Conservation (phyloP, 2,329 filamentous ascomycete genomes). For the Aureobasidium leucospermi region DNA sequence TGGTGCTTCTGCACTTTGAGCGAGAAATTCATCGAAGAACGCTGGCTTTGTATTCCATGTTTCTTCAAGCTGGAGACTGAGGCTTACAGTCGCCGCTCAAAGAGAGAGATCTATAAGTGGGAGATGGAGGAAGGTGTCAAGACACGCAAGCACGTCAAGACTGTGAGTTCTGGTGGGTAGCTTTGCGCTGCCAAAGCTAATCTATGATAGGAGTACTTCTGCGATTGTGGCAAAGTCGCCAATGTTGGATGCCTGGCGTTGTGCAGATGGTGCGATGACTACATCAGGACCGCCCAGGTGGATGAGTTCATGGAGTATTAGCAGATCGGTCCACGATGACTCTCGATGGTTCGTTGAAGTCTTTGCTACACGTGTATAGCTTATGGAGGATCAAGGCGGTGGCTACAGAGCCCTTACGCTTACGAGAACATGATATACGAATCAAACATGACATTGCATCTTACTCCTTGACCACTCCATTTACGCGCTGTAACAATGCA, state of each 20-base stretch:
- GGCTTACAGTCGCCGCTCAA: constrained; percentile 30
- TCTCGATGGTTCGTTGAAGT: background rate
- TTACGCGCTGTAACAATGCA: too few relatives aligned
- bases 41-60: constrained; percentile 11
- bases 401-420: too few relatives aligned
- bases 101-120: background rate
- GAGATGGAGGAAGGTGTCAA: background rate
- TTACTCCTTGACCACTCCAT: too few relatives aligned
- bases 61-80: background rate
- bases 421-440: too few relatives aligned
- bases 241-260: background rate
- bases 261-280: background rate
- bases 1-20: background rate
- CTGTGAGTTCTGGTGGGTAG: background rate
- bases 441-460: too few relatives aligned
- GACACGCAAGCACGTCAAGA: background rate
- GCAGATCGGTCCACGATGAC: constrained; percentile 15
- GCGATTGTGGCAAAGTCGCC: constrained; percentile 3
- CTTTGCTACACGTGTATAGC: background rate
- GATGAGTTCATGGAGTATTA: constrained; percentile 26
- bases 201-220: background rate
- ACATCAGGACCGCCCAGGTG: constrained; percentile 31
- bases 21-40: background rate
- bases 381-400: too few relatives aligned
- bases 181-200: background rate